phyloP scores from a whole-genome alignment of 1,284 basidiomycete genomes.

The Earliella scabrosa region DNA sequence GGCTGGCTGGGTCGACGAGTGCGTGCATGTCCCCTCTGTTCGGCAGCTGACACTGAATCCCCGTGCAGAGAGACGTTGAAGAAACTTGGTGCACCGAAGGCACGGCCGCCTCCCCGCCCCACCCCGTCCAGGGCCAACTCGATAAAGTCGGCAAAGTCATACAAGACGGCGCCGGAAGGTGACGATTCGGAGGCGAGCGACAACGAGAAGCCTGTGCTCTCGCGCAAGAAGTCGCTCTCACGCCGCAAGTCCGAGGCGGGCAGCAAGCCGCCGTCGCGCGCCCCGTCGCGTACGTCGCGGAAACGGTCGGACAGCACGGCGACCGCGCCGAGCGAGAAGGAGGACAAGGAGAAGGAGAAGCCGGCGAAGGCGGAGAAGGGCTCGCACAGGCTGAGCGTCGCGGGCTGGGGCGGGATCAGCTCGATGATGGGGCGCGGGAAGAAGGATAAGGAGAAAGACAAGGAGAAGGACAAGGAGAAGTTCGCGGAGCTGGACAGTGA shows the following conservation, averaged over 20 bases:
- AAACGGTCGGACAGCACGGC: slow-evolving; percentile 63
- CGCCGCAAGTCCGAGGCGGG: slow-evolving; percentile 48
- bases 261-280: slow-evolving; percentile 51
- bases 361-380: slow-evolving; percentile 28
- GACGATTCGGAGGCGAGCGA: slow-evolving; percentile 21
- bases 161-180: slow-evolving; percentile 12
- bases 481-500: slow-evolving; percentile 40
- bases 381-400: slow-evolving; percentile 47
- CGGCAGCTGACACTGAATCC: neutral
- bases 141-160: slow-evolving; percentile 20
- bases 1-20: slow-evolving; percentile 68
- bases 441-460: slow-evolving; percentile 57
- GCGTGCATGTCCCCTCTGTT: slow-evolving; percentile 27
- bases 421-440: slow-evolving; percentile 61
- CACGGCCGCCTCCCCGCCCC: slow-evolving; percentile 18
- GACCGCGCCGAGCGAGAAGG: slow-evolving; percentile 47
- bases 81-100: slow-evolving; percentile 24
- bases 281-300: slow-evolving; percentile 58
- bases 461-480: slow-evolving; percentile 43
- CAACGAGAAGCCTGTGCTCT: slow-evolving; percentile 19
- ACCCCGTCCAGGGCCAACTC: slow-evolving; percentile 21
- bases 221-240: slow-evolving; percentile 36
- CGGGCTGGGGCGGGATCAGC: slow-evolving; percentile 68
- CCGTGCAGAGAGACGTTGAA: slow-evolving; percentile 21
- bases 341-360: slow-evolving; percentile 39